phyloP scores from a whole-genome alignment of 768 basidiomycete genomes.

The Pholiota microspora region DNA sequence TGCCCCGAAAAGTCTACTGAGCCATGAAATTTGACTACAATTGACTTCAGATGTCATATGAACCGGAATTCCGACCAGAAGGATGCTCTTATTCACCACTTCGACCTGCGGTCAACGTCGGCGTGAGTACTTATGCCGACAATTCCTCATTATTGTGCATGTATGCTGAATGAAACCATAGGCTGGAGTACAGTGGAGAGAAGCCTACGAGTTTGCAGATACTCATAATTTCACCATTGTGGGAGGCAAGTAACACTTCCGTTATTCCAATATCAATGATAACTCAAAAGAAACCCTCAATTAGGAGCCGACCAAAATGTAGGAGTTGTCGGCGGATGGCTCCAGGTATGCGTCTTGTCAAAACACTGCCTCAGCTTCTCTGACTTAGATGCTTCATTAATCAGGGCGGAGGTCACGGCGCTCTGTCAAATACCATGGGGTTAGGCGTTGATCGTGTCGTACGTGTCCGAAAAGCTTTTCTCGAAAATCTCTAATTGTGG shows the following conservation, averaged over 20 bases:
- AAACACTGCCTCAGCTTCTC: no score
- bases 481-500: no score
- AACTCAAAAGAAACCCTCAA: neutral
- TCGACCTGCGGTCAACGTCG: constrained; percentile 31
- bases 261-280: neutral
- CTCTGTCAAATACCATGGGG: constrained; percentile 43
- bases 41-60: constrained; percentile 30
- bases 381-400: neutral
- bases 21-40: neutral
- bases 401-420: constrained; percentile 45
- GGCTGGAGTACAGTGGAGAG: constrained; percentile 45
- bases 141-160: no score
- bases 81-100: constrained; percentile 26
- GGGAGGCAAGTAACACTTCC: constrained; percentile 23
- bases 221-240: constrained; percentile 44
- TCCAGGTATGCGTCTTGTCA: constrained; percentile 17
- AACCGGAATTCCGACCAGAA: constrained; percentile 32
- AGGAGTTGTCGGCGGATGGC: constrained; percentile 36
- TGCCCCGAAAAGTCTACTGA: constrained; percentile 9
- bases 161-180: no score
- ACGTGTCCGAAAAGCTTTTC: neutral
- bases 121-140: constrained; percentile 22
- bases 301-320: constrained; percentile 30
- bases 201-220: constrained; percentile 44
- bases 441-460: constrained; percentile 46